phyloP scores from a whole-genome alignment of 345 rosid species.

The Stellera chamaejasme region DNA sequence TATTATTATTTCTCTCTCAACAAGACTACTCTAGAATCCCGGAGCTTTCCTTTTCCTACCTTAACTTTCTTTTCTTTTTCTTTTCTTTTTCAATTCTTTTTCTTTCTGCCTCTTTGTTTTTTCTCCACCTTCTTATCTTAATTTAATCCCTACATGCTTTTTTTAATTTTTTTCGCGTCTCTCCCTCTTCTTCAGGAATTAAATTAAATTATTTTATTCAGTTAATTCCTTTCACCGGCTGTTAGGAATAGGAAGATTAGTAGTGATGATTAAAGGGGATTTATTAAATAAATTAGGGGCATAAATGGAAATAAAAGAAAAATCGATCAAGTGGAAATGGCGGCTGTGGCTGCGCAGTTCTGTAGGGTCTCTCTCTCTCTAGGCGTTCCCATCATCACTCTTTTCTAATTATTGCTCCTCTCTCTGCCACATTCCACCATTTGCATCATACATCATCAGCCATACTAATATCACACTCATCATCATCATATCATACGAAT shows the following conservation, averaged over 20 bases:
- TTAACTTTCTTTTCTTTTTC: background rate
- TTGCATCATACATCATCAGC: background rate
- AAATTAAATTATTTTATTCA: background rate
- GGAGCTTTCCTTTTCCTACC: constrained; percentile 4
- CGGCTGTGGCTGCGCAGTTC: constrained; percentile 69
- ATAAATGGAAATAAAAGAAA: background rate
- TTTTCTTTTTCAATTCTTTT: background rate
- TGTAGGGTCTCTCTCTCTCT: constrained; percentile 3
- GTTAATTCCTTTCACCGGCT: background rate
- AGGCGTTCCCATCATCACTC: constrained; percentile 32
- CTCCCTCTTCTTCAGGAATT: background rate
- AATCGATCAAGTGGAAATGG: constrained; percentile 35
- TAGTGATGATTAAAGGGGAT: background rate
- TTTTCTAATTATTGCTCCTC: constrained; percentile 34
- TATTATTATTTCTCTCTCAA: constrained; percentile 3
- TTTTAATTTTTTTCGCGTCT: constrained; percentile 16
- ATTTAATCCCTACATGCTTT: constrained; percentile 13
- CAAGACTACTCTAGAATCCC: constrained; percentile 16
- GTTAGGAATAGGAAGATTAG: background rate
- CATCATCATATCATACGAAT: background rate
- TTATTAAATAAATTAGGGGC: background rate
- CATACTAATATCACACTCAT: constrained; percentile 1
- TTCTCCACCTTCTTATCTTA: no score
- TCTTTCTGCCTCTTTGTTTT: no score
- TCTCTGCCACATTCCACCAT: background rate